Conservation (phyloP, 768 basidiomycete genomes). For the Fibroporia radiculosa region DNA sequence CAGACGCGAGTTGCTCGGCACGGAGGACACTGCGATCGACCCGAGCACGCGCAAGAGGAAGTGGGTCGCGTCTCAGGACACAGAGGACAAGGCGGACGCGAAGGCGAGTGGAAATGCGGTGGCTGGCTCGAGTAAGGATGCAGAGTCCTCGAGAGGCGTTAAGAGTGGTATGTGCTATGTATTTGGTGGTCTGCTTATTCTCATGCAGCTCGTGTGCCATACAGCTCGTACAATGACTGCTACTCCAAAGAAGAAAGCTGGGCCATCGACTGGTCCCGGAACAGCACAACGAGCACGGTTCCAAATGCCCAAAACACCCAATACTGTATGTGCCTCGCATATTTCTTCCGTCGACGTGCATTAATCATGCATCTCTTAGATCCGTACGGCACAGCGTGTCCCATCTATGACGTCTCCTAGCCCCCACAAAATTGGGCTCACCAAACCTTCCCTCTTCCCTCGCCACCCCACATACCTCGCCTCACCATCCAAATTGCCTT, state of each 20-base stretch:
- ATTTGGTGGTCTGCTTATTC: neutral
- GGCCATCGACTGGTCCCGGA: slow-evolving; percentile 43
- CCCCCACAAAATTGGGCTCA: slow-evolving; percentile 24
- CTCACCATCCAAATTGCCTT: slow-evolving; percentile 37
- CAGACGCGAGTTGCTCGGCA: slow-evolving; percentile 54
- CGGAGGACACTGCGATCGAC: slow-evolving; percentile 49
- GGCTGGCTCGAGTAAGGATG: slow-evolving; percentile 11
- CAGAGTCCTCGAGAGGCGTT: slow-evolving; percentile 36
- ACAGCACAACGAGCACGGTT: slow-evolving; percentile 41
- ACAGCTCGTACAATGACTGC: slow-evolving; percentile 38
- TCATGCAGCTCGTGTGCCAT: slow-evolving; percentile 5
- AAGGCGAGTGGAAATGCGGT: slow-evolving; percentile 22
- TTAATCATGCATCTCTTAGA: slow-evolving; percentile 12
- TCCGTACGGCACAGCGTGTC: slow-evolving; percentile 21
- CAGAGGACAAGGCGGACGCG: slow-evolving; percentile 36
- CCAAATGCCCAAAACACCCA: slow-evolving; percentile 22
- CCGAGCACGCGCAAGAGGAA: slow-evolving; percentile 67
- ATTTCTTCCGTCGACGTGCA: neutral
- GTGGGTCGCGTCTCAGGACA: slow-evolving; percentile 60
- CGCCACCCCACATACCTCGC: slow-evolving; percentile 31
- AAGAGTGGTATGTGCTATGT: slow-evolving; percentile 49
- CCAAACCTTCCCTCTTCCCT: slow-evolving; percentile 20
- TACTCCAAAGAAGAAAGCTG: slow-evolving; percentile 46
- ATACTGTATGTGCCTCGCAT: slow-evolving; percentile 16
- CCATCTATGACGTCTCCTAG: slow-evolving; percentile 26